Base-by-base conservation (phyloP, 345 rosid species). In the Bretschneidera sinensis region DNA sequence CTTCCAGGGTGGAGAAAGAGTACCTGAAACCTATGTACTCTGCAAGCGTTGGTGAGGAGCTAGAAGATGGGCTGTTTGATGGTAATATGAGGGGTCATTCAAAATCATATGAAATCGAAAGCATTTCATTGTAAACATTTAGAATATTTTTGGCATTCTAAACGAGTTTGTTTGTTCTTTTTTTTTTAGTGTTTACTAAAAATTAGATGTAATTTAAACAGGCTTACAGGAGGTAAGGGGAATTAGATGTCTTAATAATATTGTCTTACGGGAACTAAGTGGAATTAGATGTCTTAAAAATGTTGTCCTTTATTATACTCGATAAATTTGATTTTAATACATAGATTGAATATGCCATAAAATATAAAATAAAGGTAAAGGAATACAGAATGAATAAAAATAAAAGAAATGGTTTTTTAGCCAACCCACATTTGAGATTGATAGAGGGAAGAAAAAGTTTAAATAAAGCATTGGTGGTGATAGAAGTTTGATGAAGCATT, bases 51-150 rank as follows among this genome's bases (percentile, higher is more conserved):
- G 88, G 87, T 43, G 86, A 80, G 43, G 98, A 89, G 60, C 78
- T 89, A 53, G 96, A 92, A 80, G 98, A 92, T 62, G 98, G 98
- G 55, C 85, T 92, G 54, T 89, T 92, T 55, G 92, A 92, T 70
- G 98, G 98, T 92, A 83, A 72, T 35, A 6, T 50, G 61, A 13
- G 17, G 17, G 17, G 23, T 55, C 58, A 43, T 48, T 7, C 35
- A 14, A 24, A 56, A 51, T 47, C 55, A 50, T 24, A 21, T 48
- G 43, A 28, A 62, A 34, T 59, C 54, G n/a, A n/a, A 54, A 53
- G 21, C 47, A 22, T 57, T 57, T 43, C 53, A 15, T 63, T 25
- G 33, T 49, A n/a, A 59, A 28, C 51, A 19, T 22, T 18, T 33
- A 14, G 19, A 34, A 20, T 9, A 5, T 20, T 48, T 48, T 11